Evolutionary conservation across 306 rosid genomes (phyloP), one percentile per base, ranked within the genome.

Genomic region (Gastrolobium bilobum): DNA sequence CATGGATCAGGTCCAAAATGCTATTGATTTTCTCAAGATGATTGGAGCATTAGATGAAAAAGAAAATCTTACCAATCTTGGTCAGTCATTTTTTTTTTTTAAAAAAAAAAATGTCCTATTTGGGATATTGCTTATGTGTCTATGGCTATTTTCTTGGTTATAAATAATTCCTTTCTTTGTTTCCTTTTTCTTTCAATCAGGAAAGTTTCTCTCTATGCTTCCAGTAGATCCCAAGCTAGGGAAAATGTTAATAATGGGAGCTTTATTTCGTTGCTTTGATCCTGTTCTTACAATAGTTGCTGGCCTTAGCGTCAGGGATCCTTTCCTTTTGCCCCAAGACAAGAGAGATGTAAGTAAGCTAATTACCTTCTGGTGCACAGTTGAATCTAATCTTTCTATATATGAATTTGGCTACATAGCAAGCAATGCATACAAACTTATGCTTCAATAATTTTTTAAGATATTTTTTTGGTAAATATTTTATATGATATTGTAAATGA

Each of bases 161-260:
- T 56, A 11, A 57, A 14, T 40, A 53, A 64, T 76, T 68, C 46
- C 61, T 83, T 67, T n/a, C 15, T 57, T 65, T 50, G 43, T 69
- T 46, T 57, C 65, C 69, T 39, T 78, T 75, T 73, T 56, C 63
- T 52, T 76, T 60, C 64, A 51, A 64, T 40, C 93, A 93, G 98
- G 99, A 75, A 95, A 85, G 39, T 91, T 91, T 87, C 92, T 95
- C 82, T 87, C 99, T 2, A 87, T 92, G 68, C 97, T 95, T 84
- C 99, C 99, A 9, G 98, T 95, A 44, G 99, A 95, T 68, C 99
- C 99, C 72, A 95, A 95, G 84, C 90, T 92, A 48, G 99, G 99
- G 44, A 95, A 95, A 91, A 92, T 95, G 99, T 86, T 95, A 81
- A 73, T 92, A 37, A 92, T 95, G 99, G 99, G 99, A 58, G 94